Evolutionary conservation across 768 basidiomycete species (phyloP).

Genomic region (Erythrobasidium yunnanense): DNA sequence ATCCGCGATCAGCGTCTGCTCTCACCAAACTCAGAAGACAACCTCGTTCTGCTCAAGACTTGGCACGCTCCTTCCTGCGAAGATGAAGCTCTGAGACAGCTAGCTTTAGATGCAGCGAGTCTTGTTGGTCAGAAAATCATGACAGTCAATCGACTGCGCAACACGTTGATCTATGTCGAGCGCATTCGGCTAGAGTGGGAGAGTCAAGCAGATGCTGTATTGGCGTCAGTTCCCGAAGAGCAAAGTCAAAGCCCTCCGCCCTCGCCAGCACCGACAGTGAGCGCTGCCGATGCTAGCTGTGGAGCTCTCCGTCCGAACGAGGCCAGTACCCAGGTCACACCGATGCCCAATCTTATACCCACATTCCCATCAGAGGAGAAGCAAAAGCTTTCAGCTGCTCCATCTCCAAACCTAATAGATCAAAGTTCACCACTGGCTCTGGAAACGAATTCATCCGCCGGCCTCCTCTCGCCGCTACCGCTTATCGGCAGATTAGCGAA

Average conservation of each 20-base stretch:
- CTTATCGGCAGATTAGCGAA: too few relatives aligned
- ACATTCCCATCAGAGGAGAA: conserved; percentile 36
- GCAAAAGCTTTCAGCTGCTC: too few relatives aligned
- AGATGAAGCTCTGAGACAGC: conserved; percentile 68
- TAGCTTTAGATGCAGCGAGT: conserved; percentile 76
- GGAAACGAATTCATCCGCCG: conserved; percentile 27
- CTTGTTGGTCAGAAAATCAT: conserved; percentile 88
- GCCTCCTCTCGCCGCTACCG: conserved; percentile 17
- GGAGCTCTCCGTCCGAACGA: too few relatives aligned
- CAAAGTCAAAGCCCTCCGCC: conserved; percentile 37
- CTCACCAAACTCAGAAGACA: conserved; percentile 77
- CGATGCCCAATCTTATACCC: not conserved
- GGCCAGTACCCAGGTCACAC: not conserved
- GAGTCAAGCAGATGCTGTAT: conserved; percentile 64
- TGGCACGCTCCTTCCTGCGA: conserved; percentile 80
- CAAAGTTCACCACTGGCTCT: conserved; percentile 29
- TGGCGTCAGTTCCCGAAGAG: conserved; percentile 40
- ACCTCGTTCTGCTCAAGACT: conserved; percentile 65
- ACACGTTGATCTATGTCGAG: conserved; percentile 91
- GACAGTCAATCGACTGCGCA: conserved; percentile 88
- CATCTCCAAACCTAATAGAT: too few relatives aligned
- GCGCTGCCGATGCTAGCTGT: too few relatives aligned
- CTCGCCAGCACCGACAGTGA: not conserved
- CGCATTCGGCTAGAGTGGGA: conserved; percentile 97
- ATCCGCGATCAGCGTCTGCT: conserved; percentile 84